A percentile compares a stretch with the other conserved stretches of the same genome.
Evolutionary conservation across 768 basidiomycete species (phyloP).

Genomic region (Hygrophoropsis aurantiaca): DNA sequence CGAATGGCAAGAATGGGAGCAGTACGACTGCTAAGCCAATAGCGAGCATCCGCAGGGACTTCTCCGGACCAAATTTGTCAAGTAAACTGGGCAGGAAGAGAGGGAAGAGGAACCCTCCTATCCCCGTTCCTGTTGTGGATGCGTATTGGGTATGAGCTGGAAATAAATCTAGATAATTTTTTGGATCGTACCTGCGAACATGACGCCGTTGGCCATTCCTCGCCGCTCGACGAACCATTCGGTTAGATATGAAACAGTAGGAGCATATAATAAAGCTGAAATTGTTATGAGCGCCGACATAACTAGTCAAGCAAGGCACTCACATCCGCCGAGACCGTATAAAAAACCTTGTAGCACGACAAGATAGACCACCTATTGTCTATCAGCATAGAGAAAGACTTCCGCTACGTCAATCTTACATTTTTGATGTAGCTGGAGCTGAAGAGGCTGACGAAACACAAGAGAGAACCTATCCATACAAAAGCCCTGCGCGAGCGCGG

Average conservation of each 20-base stretch:
- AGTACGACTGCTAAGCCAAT: slow-evolving; percentile 17
- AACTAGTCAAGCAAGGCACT: neutral
- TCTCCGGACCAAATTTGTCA: slow-evolving; percentile 15
- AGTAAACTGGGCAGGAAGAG: slow-evolving; percentile 26
- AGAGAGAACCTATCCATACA: slow-evolving; percentile 21
- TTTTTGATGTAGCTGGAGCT: slow-evolving; percentile 23
- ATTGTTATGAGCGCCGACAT: neutral
- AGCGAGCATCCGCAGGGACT: slow-evolving; percentile 25
- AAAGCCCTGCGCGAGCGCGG: slow-evolving; percentile 16
- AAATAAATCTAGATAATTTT: neutral
- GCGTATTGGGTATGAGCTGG: too few species aligned
- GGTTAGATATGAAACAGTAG: slow-evolving; percentile 26
- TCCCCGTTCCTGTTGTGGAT: slow-evolving; percentile 17
- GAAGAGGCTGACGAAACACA: slow-evolving; percentile 23
- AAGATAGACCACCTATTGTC: slow-evolving; percentile 20
- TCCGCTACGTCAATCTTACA: slow-evolving; percentile 1
- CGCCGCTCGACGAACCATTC: slow-evolving; percentile 32
- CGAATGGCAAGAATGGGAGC: slow-evolving; percentile 22
- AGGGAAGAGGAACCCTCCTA: slow-evolving; percentile 27
- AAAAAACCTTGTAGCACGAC: slow-evolving; percentile 27
- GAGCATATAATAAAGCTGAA: slow-evolving; percentile 26
- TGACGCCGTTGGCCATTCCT: slow-evolving; percentile 31
- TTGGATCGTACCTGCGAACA: slow-evolving; percentile 22
- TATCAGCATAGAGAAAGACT: neutral
- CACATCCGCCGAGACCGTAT: slow-evolving; percentile 30